Base-by-base conservation (phyloP, 228 moss, liverwort and hornwort species). In the Sphagnum magellanicum region DNA sequence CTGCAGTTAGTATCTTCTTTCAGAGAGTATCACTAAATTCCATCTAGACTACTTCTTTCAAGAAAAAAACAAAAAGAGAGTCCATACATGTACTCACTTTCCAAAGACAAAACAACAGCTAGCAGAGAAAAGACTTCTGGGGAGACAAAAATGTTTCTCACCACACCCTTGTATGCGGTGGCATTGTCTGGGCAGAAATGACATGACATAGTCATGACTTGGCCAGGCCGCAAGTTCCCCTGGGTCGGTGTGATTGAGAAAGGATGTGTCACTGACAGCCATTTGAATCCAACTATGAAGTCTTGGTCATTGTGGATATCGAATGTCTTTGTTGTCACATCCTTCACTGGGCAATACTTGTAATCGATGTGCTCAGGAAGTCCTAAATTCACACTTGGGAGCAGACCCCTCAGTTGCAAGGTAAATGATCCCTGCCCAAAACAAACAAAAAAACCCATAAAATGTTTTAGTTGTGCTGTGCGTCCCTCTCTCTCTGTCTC, bases 151-250 rank as follows among this genome's bases (percentile, higher is more conserved):
- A 69, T 8, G 17, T 16, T 16, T 15, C 76, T 71, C 74, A 86
- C 86, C 16, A 16, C 63, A 75, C 87, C 87, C 53, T 83, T 83
- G 78, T 85, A 88, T 70, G 95, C 92, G 58, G 90, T 83, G 52
- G 95, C 95, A 47, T 92, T 89, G 7, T 84, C 79, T 2, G 97
- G 97, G 70, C 86, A 86, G 67, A 97, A 97, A 61, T 93, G 84
- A 63, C 97, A 97, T 63, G 83, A 87, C 10, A 93, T 81, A 52
- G 80, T 91, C n/a, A 88, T 76, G 71, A 70, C 76, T 68, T 93
- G 88, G 60, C 91, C 82, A 49, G 83, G 79, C 73, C 83, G 88
- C 66, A 93, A 75, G 60, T 93, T 83, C 48, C 93, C 82, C 65
- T 79, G 84, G n/a, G 53, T 61, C 1, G 97, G 93, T 63, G 83